phyloP scores from a whole-genome alignment of 441 rosid genomes.

The Corymbia calophylla region DNA sequence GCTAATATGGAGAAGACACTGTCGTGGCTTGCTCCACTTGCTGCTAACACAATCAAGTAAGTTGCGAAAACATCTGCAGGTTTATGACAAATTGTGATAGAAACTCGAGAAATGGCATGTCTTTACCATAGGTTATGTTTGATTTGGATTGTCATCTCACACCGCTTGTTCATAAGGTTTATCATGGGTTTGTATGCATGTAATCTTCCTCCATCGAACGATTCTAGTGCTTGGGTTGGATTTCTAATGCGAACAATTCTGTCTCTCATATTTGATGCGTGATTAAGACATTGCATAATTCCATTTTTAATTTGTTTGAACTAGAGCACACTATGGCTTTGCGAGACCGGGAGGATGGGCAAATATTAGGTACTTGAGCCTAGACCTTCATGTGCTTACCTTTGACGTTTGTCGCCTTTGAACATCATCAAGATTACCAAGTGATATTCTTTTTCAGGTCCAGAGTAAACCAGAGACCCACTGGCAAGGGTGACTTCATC shows the following conservation, averaged over 20 bases:
- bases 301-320: background rate
- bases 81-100: background rate
- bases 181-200: background rate
- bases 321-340: constrained; percentile 94
- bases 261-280: background rate
- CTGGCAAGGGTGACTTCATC: constrained; percentile 65
- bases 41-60: constrained; percentile 93
- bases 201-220: background rate
- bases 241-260: background rate
- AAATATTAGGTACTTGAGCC: constrained; percentile 53
- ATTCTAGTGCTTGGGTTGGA: background rate
- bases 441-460: constrained; percentile 24
- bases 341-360: constrained; percentile 99
- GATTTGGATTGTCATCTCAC: background rate
- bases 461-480: constrained; percentile 50
- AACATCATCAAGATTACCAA: background rate
- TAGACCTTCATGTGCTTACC: background rate
- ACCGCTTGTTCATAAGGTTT: background rate
- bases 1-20: constrained; percentile 63
- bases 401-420: background rate
- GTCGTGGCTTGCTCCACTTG: constrained; percentile 84
- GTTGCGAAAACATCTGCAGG: background rate
- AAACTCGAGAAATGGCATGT: background rate
- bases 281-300: background rate
- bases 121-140: background rate